These are phyloP conservation scores for Phoma sp. DNA, from an alignment of 2,329 filamentous ascomycete genomes.

Conservation along the genomic window DNA sequence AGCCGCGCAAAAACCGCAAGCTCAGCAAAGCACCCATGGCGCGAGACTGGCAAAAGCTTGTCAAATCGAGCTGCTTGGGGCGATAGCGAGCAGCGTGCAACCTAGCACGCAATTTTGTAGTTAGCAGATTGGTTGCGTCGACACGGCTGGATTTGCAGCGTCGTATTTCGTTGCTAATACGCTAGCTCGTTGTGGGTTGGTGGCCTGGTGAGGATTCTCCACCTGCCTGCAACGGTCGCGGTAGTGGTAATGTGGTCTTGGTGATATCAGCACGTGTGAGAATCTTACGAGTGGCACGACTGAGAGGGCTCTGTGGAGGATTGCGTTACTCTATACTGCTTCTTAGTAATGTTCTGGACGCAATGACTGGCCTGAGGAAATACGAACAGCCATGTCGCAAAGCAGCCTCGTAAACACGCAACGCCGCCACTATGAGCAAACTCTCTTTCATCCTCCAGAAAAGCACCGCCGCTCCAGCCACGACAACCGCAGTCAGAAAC, in stretches of 20 bases:
- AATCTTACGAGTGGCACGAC: no score
- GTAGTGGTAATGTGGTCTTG: no score
- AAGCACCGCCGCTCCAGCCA: slow-evolving; percentile 7
- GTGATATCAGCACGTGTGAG: no score
- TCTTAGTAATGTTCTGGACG: no score
- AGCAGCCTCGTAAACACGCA: no score
- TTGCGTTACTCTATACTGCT: no score
- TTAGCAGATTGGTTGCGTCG: slow-evolving; percentile 24
- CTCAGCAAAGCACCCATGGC: slow-evolving; percentile 26
- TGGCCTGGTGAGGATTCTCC: no score
- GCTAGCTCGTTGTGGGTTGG: slow-evolving; percentile 2
- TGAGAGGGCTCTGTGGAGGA: no score
- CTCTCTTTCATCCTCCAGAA: slow-evolving; percentile 1
- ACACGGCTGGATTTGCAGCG: slow-evolving; percentile 5
- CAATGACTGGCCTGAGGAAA: no score
- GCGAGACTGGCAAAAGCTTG: slow-evolving; percentile 21
- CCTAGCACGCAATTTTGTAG: slow-evolving; percentile 30
- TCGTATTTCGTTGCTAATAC: slow-evolving; percentile 10
- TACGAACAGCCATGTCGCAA: no score
- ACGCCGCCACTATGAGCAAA: not conserved
- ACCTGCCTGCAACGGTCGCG: not conserved
- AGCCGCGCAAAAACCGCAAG: slow-evolving; percentile 17
- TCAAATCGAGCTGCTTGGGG: slow-evolving; percentile 1
- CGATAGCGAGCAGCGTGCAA: slow-evolving; percentile 15
- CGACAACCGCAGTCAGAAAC: slow-evolving; percentile 27